Base-by-base conservation (phyloP, 148 eudicot species). In the Fallopia convolvulus region DNA sequence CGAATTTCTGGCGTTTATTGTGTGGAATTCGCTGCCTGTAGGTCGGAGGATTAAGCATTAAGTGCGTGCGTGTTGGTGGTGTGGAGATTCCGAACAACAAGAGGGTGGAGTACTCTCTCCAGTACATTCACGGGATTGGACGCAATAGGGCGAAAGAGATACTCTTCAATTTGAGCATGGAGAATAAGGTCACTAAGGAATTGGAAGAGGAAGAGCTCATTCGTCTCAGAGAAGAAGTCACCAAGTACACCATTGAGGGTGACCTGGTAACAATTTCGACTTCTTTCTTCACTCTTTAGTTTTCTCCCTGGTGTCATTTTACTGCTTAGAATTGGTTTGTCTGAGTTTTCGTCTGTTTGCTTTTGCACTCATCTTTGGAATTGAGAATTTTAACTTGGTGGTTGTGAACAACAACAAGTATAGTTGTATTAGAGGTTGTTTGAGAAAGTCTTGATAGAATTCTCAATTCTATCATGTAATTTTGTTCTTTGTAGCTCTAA, bases 51-150 rank as follows among this genome's bases (percentile, higher is more conserved):
- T 58, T 88, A 77, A 80, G 58, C 73, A 86, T 89, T 61, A 87
- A 79, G 65, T 87, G 90, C 78, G 93, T 79, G 41, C 90, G 93
- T 78, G 85, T 89, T 39, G 93, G 90, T 4, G 90, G 90, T 3
- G 93, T 89, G 41, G 93, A 89, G 80, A 82, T 89, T 44, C 90
- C 90, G 0, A 85, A 88, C 77, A 86, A 82, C 83, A 88, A 88
- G 74, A 81, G 90, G 74, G 80, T 88, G 12, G 87, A 88, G 74
- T 87, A 74, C 74, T 87, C 93, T 32, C 82, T 89, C 7, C 93
- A 87, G 49, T 87, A 89, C 63, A 83, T 89, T 75, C 90, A 89
- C 50, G 93, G 90, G 6, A 87, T 89, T 26, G 93, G 93, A 14
- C 85, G 93, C 3, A 46, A 79, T 32, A 79, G 83, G 47, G 82